Evolutionary conservation across 2,329 filamentous ascomycete species (phyloP).

Genomic region (Pyrenochaeta sp.): DNA sequence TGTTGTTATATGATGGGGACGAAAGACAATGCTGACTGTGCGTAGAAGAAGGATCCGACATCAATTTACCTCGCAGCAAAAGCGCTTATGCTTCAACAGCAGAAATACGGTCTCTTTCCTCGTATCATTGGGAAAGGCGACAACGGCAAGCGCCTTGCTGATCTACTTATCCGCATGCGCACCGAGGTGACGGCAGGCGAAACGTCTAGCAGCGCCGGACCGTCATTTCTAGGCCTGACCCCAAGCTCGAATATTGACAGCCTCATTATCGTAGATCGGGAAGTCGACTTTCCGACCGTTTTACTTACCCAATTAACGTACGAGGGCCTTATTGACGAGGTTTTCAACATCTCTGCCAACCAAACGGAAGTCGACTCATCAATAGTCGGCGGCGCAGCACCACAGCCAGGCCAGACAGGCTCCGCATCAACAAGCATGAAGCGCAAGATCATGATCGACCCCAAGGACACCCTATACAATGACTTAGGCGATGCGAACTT

Average conservation of each 20-base stretch:
- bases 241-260: constrained; percentile 90
- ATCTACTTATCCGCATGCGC: constrained; percentile 88
- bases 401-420: constrained; percentile 62
- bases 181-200: constrained; percentile 86
- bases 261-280: constrained; percentile 92
- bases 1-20: constrained; percentile 22
- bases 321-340: constrained; percentile 92
- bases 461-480: constrained; percentile 86
- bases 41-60: constrained; percentile 82
- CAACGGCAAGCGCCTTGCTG: constrained; percentile 86
- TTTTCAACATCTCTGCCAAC: constrained; percentile 90
- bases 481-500: constrained; percentile 94
- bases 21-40: constrained; percentile 28
- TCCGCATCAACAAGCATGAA: constrained; percentile 67
- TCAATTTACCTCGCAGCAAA: constrained; percentile 88
- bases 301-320: constrained; percentile 96
- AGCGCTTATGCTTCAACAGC: constrained; percentile 93
- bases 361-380: constrained; percentile 93
- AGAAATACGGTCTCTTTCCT: constrained; percentile 90
- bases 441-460: constrained; percentile 87
- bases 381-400: constrained; percentile 78
- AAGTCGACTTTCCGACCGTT: constrained; percentile 91
- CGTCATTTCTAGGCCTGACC: constrained; percentile 70
- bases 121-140: constrained; percentile 96
- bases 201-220: constrained; percentile 65